Conservation (phyloP, 1,139 yeast genomes). For the Scheffersomyces stambukii region DNA sequence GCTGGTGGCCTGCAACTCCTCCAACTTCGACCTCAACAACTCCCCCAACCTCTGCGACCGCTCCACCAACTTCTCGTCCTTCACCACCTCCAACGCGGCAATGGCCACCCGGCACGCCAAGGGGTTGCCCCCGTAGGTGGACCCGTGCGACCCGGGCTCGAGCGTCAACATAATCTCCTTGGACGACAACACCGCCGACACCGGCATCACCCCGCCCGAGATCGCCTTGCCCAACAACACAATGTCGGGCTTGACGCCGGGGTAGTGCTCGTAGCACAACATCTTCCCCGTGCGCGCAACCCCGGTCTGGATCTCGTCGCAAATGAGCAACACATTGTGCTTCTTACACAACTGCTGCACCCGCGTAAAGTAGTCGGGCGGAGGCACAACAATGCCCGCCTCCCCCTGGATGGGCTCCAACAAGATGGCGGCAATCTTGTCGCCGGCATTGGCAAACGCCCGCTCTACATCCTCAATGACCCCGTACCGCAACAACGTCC, state of each 20-base stretch:
- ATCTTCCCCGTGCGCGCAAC: slow-evolving; percentile 95
- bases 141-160: slow-evolving; percentile 96
- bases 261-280: slow-evolving; percentile 85
- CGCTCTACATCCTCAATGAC: slow-evolving; percentile 79
- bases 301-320: slow-evolving; percentile 98
- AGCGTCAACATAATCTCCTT: slow-evolving; percentile 84
- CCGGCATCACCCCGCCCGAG: slow-evolving; percentile 93
- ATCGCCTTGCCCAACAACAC: slow-evolving; percentile 90
- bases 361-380: slow-evolving; percentile 67
- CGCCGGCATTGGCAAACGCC: slow-evolving; percentile 82
- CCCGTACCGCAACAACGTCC: slow-evolving; percentile 66
- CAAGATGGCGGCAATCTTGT: slow-evolving; percentile 84
- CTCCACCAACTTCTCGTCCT: slow-evolving; percentile 81
- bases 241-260: slow-evolving; percentile 78
- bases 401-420: slow-evolving; percentile 98
- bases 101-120: slow-evolving; percentile 91
- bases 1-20: slow-evolving; percentile 54
- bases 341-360: slow-evolving; percentile 76
- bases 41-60: slow-evolving; percentile 72
- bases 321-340: slow-evolving; percentile 81
- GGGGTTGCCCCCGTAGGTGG: slow-evolving; percentile 98
- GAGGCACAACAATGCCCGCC: slow-evolving; percentile 97
- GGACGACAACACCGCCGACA: slow-evolving; percentile 85
- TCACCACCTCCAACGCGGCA: slow-evolving; percentile 88
- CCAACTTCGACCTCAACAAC: slow-evolving; percentile 62